Evolutionary conservation across 768 basidiomycete genomes (phyloP).

Genomic region (Tulasnella sp.): DNA sequence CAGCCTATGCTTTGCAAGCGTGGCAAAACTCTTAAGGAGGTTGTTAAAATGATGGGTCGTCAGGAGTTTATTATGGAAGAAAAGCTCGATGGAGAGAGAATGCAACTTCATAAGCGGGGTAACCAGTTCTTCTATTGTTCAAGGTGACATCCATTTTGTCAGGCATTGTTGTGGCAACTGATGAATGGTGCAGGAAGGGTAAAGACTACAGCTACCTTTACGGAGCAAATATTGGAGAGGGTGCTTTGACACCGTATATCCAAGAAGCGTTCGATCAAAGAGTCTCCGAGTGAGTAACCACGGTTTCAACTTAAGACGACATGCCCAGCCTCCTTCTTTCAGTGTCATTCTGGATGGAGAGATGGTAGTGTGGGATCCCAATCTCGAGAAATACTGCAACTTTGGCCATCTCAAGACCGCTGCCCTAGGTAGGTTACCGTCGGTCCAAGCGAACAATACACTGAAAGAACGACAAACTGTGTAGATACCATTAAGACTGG

Average conservation of each 20-base stretch:
- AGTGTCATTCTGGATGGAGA: constrained; percentile 96
- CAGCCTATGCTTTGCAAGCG: constrained; percentile 95
- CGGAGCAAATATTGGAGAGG: constrained; percentile 74
- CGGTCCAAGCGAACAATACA: neutral
- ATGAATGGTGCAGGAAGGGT: constrained; percentile 58
- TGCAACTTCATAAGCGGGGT: constrained; percentile 91
- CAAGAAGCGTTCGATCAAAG: constrained; percentile 68
- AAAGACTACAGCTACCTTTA: constrained; percentile 91
- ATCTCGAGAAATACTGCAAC: constrained; percentile 79
- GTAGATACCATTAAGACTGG: constrained; percentile 43
- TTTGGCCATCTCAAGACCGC: constrained; percentile 94
- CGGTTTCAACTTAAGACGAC: no score
- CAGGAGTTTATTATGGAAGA: constrained; percentile 88
- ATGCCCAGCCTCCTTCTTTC: neutral
- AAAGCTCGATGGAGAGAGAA: constrained; percentile 94
- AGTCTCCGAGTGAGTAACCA: constrained; percentile 68
- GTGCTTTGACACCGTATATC: constrained; percentile 86
- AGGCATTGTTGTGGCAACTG: neutral
- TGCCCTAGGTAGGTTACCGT: constrained; percentile 57
- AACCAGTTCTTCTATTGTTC: constrained; percentile 93
- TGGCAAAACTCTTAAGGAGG: constrained; percentile 71
- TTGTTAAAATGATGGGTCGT: constrained; percentile 79
- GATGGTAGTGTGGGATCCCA: constrained; percentile 97
- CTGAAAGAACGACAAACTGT: neutral
- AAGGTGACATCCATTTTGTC: constrained; percentile 42